phyloP scores from a whole-genome alignment of 495 filamentous ascomycete species.

The Lophium mytilinum region DNA sequence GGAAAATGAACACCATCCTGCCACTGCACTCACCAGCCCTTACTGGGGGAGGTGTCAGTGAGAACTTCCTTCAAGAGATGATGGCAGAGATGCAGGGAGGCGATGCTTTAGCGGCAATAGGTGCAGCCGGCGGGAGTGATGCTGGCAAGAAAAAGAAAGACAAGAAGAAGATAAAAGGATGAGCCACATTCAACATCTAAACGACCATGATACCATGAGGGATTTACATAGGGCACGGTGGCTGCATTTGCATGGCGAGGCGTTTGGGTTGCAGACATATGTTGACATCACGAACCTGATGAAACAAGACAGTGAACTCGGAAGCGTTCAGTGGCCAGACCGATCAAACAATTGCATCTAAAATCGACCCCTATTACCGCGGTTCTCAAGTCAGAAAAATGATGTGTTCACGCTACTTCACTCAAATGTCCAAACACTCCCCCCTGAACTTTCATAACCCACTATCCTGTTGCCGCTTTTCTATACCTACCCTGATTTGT shows the following conservation, averaged over 20 bases:
- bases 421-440: too few relatives aligned
- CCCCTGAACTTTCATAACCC: too few relatives aligned
- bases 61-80: conserved; percentile 95
- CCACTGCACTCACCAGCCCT: conserved; percentile 82
- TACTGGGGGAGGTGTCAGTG: conserved; percentile 88
- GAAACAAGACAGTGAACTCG: too few relatives aligned
- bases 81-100: conserved; percentile 82
- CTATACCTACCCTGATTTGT: too few relatives aligned
- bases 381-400: too few relatives aligned
- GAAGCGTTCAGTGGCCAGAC: too few relatives aligned
- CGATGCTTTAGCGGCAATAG: conserved; percentile 41
- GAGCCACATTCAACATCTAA: neutral
- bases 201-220: neutral
- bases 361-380: too few relatives aligned
- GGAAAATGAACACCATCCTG: conserved; percentile 79
- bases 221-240: neutral
- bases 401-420: too few relatives aligned
- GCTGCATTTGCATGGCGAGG: neutral
- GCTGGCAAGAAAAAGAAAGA: conserved; percentile 39
- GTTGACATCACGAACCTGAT: too few relatives aligned
- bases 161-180: conserved; percentile 37
- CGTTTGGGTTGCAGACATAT: neutral
- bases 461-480: too few relatives aligned
- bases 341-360: too few relatives aligned
- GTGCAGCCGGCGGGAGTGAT: conserved; percentile 31